Evolutionary conservation across 306 rosid genomes (phyloP), one percentile per base, ranked within the genome.

Genomic region (Aeschynomene evenia): DNA sequence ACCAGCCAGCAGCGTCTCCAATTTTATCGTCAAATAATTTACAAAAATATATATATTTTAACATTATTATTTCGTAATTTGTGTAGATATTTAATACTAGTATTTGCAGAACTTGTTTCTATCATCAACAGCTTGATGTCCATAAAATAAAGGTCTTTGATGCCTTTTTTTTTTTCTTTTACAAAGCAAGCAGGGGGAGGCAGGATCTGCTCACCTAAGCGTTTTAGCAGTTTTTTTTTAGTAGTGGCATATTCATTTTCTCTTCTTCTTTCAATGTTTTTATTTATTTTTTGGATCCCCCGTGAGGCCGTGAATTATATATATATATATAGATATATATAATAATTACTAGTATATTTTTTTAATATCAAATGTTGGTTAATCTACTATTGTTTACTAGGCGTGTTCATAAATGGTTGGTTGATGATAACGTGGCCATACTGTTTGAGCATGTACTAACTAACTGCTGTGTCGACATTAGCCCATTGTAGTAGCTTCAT

Each of bases 191-290:
- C 0, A 48, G 74, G 80, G 80, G 54, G 21, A 76, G 78, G 50
- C 51, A 40, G 24, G 49, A 79, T 79, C 79, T 65, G 63, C 51
- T 66, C n/a, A 12, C 65, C 45, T 23, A 49, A 46, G 50, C 45
- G 18, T 51, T 49, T 52, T 59, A 22, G 20, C n/a, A n/a, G 22
- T 24, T 43, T 70, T 43, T 36, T 13, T 34, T 28, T 37, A 24
- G 53, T 5, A 56, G 12, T n/a, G 53, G n/a, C 11, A 12, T 57
- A n/a, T n/a, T n/a, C n/a, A n/a, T n/a, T n/a, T n/a, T 24, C 4
- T 20, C 53, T 24, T 40, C 20, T 53, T 42, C 2, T 71, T 75
- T 16, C 54, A 24, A 20, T 58, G n/a, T n/a, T n/a, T n/a, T n/a
- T n/a, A n/a, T n/a, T n/a, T n/a, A n/a, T 2, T 66, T 48, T n/a